Evolutionary conservation across 495 filamentous ascomycete genomes (phyloP).

Genomic region (Hypoxylon trugodes): DNA sequence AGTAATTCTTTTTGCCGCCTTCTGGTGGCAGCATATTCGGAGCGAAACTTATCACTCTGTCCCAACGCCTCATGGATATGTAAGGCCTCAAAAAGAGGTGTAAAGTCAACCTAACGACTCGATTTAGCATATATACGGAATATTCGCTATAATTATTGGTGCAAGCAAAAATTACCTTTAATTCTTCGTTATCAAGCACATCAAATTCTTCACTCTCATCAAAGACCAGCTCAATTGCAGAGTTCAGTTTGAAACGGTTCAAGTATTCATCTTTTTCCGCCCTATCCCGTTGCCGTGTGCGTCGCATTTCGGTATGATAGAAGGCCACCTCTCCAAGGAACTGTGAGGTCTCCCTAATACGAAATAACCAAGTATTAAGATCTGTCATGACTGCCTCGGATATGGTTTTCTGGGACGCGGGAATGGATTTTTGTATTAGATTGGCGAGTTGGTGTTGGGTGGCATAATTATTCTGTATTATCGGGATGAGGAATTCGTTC

Average conservation of each 20-base stretch:
- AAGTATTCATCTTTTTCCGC: constrained; percentile 75
- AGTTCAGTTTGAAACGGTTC: constrained; percentile 88
- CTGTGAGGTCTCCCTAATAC: constrained; percentile 93
- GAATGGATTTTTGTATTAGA: constrained; percentile 93
- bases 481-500: constrained; percentile 82
- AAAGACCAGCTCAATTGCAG: constrained; percentile 91
- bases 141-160: neutral
- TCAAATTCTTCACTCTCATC: constrained; percentile 97
- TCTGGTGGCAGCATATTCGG: constrained; percentile 89
- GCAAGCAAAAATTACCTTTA: constrained; percentile 65
- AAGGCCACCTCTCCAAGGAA: constrained; percentile 97
- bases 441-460: constrained; percentile 95
- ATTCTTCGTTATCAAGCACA: constrained; percentile 89
- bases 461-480: constrained; percentile 75
- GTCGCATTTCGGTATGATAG: constrained; percentile 90
- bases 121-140: constrained; percentile 3
- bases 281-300: constrained; percentile 82
- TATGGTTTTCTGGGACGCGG: constrained; percentile 89
- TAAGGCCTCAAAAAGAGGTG: constrained; percentile 91
- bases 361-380: constrained; percentile 96
- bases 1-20: constrained; percentile 91
- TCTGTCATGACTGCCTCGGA: constrained; percentile 97
- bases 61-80: constrained; percentile 97
- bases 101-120: constrained; percentile 69
- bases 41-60: constrained; percentile 86